phyloP scores from a whole-genome alignment of 164 flowering plant genomes.

The Buxus sempervirens region DNA sequence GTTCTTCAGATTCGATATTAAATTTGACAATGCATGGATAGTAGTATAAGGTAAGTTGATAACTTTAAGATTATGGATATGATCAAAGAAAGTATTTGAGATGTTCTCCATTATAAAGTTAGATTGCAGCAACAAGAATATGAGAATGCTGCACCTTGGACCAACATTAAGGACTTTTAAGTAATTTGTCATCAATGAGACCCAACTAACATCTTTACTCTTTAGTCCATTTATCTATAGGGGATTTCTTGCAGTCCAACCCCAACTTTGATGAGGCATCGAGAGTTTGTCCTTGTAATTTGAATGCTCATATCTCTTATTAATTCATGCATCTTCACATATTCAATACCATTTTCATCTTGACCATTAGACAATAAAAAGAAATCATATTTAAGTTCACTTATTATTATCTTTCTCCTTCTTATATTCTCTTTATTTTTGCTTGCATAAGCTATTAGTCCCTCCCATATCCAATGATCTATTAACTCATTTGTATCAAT shows the following conservation, averaged over 20 bases:
- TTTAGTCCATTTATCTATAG: not conserved
- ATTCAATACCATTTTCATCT: not conserved
- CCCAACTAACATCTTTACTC: too few relatives aligned
- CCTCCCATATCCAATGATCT: too few relatives aligned
- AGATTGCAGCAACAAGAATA: not conserved
- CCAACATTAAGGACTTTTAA: not conserved
- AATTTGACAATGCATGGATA: not conserved
- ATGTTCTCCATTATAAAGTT: not conserved
- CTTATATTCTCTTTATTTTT: too few relatives aligned
- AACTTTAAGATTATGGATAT: too few relatives aligned
- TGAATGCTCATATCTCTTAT: slow-evolving; percentile 3
- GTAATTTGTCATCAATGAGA: not conserved
- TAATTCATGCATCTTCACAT: slow-evolving; percentile 8
- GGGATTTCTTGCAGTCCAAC: not conserved
- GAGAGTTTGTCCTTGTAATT: not conserved
- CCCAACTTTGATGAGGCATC: not conserved
- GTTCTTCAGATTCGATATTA: too few relatives aligned
- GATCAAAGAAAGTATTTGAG: not conserved
- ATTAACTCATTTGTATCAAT: not conserved
- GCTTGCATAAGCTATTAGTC: too few relatives aligned
- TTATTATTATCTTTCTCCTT: too few relatives aligned
- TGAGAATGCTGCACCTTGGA: not conserved
- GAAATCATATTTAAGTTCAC: too few relatives aligned
- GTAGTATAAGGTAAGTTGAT: not conserved
- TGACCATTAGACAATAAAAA: not conserved